Conservation (phyloP, 345 rosid genomes). For the Camelina sativa region DNA sequence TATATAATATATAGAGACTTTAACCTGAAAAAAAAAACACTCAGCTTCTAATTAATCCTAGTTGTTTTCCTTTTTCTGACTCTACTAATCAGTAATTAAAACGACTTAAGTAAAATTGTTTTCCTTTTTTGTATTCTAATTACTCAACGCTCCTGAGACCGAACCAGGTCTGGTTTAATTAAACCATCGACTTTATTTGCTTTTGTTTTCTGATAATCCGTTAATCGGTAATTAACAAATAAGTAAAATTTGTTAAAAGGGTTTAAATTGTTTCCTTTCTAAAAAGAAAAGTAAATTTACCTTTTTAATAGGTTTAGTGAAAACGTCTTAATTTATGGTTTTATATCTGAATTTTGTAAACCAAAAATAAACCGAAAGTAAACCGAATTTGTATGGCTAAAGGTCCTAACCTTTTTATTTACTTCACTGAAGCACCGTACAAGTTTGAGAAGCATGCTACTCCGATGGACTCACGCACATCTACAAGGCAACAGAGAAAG, state of each 20-base stretch:
- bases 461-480: conserved; percentile 52
- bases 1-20: background rate
- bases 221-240: no score
- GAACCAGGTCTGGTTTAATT: background rate
- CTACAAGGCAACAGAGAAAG: conserved; percentile 52
- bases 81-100: background rate
- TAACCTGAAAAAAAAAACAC: background rate
- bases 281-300: no score
- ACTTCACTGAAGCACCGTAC: no score
- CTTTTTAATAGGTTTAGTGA: no score
- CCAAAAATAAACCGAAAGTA: no score
- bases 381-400: background rate
- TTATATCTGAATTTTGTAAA: no score
- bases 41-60: background rate
- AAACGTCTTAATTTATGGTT: no score
- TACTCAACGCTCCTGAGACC: background rate
- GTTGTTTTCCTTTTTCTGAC: conserved; percentile 9
- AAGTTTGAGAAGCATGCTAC: conserved; percentile 82
- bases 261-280: no score
- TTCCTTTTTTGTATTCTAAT: background rate
- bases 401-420: no score
- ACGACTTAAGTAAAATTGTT: background rate
- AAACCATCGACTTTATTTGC: background rate
- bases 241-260: no score
- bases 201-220: no score